Evolutionary conservation across 2,329 filamentous ascomycete species (phyloP).

Genomic region (Epicoccum sorghinum): DNA sequence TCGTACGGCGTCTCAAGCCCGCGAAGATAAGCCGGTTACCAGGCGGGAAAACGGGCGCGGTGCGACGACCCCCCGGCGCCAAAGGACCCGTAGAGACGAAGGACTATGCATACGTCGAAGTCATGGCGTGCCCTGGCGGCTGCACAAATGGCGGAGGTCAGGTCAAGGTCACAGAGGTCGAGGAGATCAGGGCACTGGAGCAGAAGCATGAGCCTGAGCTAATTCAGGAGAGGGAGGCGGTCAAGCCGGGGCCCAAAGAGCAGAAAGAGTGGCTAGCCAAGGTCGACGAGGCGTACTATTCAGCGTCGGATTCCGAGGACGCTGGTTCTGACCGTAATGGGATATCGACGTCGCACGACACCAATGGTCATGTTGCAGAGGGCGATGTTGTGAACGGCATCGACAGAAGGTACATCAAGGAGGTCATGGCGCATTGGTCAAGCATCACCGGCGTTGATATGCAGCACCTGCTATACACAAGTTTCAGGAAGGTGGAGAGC

Average conservation of each 20-base stretch:
- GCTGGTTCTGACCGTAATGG: not conserved
- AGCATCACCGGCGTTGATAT: constrained; percentile 71
- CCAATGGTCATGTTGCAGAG: constrained; percentile 5
- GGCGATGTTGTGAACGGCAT: constrained; percentile 64
- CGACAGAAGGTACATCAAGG: constrained; percentile 68
- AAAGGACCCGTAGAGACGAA: constrained; percentile 61
- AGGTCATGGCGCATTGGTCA: constrained; percentile 78
- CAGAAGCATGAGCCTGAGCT: constrained; percentile 31
- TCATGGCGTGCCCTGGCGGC: constrained; percentile 98
- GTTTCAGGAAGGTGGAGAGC: constrained; percentile 89
- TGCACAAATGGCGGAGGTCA: constrained; percentile 98
- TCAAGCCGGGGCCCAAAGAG: constrained; percentile 72
- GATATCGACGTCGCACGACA: not conserved
- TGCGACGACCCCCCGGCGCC: constrained; percentile 71
- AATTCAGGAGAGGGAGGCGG: not conserved
- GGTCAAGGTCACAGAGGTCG: constrained; percentile 84
- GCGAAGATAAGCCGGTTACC: constrained; percentile 66
- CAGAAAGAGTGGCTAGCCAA: constrained; percentile 71
- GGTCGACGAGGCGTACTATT: constrained; percentile 80
- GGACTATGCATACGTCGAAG: constrained; percentile 94
- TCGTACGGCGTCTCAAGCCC: constrained; percentile 90
- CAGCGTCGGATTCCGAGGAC: constrained; percentile 60
- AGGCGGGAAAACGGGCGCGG: constrained; percentile 40
- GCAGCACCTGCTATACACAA: constrained; percentile 80
- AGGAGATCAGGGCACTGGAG: constrained; percentile 46